A percentile compares a stretch with the other conserved stretches of the same genome.
These are phyloP conservation scores for Raffaelea ambrosiae DNA, from an alignment of 2,329 filamentous ascomycete species.

Conservation along the genomic window DNA sequence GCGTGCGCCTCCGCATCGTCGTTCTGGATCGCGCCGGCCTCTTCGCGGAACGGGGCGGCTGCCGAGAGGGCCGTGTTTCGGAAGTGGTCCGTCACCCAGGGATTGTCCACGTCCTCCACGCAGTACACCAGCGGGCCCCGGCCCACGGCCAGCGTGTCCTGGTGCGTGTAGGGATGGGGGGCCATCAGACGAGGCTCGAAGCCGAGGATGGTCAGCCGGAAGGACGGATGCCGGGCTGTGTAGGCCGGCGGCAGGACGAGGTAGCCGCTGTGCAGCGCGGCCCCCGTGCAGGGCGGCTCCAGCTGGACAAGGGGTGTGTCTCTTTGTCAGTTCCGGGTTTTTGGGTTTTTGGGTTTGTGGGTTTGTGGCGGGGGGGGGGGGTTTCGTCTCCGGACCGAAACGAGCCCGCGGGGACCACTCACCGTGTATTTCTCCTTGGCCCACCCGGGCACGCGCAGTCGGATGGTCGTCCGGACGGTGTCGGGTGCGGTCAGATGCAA, in stretches of 20 bases:
- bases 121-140: slow-evolving; percentile 54
- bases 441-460: slow-evolving; percentile 48
- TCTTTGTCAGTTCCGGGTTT: too few relatives aligned
- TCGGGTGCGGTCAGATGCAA: slow-evolving; percentile 30
- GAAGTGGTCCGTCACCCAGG: slow-evolving; percentile 48
- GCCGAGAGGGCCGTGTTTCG: slow-evolving; percentile 28
- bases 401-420: slow-evolving; percentile 12
- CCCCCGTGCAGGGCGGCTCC: slow-evolving; percentile 12
- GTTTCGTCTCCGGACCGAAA: background rate
- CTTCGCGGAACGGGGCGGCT: slow-evolving; percentile 12
- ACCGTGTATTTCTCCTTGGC: slow-evolving; percentile 25
- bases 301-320: too few relatives aligned
- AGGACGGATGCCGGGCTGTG: slow-evolving; percentile 27
- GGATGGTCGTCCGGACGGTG: slow-evolving; percentile 28
- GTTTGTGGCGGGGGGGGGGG: background rate
- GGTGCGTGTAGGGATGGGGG: slow-evolving; percentile 48
- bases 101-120: slow-evolving; percentile 49
- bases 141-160: slow-evolving; percentile 43
- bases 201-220: slow-evolving; percentile 34
- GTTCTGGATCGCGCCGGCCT: slow-evolving; percentile 1
- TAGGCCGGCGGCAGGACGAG: slow-evolving; percentile 34
- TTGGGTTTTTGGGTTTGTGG: slow-evolving; percentile 13
- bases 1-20: slow-evolving; percentile 15
- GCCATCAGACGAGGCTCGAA: slow-evolving; percentile 39
- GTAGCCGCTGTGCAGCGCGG: slow-evolving; percentile 39